Percentiles rank a stretch among this genome's conserved stretches.
phyloP scores from a whole-genome alignment of 768 basidiomycete species.

The Pleurotus cornucopiae region DNA sequence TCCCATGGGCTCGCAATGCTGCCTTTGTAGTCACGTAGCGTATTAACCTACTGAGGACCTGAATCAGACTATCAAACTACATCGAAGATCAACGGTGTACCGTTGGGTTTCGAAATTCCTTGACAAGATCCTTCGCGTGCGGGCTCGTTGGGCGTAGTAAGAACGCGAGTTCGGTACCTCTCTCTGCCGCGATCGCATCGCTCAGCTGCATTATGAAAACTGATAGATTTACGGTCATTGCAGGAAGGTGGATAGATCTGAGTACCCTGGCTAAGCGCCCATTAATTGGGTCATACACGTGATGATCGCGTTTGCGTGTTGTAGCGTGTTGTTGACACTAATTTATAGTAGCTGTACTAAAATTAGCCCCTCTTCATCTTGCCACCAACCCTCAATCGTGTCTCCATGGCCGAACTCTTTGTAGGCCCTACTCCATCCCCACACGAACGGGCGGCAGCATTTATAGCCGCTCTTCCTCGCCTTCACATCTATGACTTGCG shows the following conservation, averaged over 20 bases:
- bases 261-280: background rate
- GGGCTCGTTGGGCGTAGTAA: conserved; percentile 74
- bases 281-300: background rate
- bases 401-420: conserved; percentile 1
- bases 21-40: conserved; percentile 49
- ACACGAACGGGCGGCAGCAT: background rate
- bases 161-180: conserved; percentile 68
- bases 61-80: conserved; percentile 7
- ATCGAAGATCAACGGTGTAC: conserved; percentile 16
- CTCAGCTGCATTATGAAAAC: conserved; percentile 57
- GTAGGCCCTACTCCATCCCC: background rate
- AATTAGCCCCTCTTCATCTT: background rate
- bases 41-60: conserved; percentile 25
- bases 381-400: background rate
- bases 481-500: conserved; percentile 2
- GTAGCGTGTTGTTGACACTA: conserved; percentile 7
- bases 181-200: conserved; percentile 55
- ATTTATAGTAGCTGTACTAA: background rate
- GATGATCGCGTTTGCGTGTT: conserved; percentile 4
- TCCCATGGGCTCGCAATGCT: conserved; percentile 77
- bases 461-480: background rate
- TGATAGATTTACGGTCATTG: conserved; percentile 52
- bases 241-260: background rate
- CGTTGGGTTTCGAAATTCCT: conserved; percentile 54
- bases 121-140: conserved; percentile 72